Evolutionary conservation across 495 filamentous ascomycete species (phyloP).

Genomic region (Tuber calosporum): DNA sequence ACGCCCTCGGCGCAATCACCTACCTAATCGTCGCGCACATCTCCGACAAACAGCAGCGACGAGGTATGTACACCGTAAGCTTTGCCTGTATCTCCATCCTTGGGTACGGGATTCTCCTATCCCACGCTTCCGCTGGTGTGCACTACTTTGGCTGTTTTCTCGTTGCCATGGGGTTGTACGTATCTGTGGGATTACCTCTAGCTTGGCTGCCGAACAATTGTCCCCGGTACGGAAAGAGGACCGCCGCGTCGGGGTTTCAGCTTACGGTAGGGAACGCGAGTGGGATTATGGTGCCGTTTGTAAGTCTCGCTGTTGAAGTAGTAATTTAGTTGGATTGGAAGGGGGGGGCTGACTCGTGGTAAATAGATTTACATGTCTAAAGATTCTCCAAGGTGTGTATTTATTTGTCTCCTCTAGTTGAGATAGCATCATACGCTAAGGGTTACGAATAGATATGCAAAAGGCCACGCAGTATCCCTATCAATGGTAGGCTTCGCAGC

Average conservation of each 20-base stretch:
- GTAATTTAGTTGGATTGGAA: constrained; percentile 23
- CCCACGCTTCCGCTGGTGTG: constrained; percentile 53
- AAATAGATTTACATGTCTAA: constrained; percentile 41
- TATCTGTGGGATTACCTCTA: constrained; percentile 61
- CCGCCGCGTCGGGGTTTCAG: constrained; percentile 62
- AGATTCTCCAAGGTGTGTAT: constrained; percentile 13
- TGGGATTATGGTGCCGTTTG: constrained; percentile 63
- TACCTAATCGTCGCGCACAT: constrained; percentile 58
- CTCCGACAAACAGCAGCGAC: constrained; percentile 55
- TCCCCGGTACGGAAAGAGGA: constrained; percentile 65
- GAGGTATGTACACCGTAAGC: constrained; percentile 55
- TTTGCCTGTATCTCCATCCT: constrained; percentile 56
- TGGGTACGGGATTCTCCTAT: constrained; percentile 61
- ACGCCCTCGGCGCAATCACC: constrained; percentile 58
- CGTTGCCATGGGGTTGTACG: constrained; percentile 64
- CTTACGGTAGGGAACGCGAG: constrained; percentile 60
- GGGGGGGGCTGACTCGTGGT: constrained; percentile 47
- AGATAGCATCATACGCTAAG: background rate
- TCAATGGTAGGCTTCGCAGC: constrained; percentile 49
- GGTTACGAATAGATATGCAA: constrained; percentile 48
- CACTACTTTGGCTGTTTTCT: constrained; percentile 68
- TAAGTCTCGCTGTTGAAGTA: constrained; percentile 43
- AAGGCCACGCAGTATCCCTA: constrained; percentile 53
- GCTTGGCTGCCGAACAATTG: constrained; percentile 56
- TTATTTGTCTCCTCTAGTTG: constrained; percentile 33